Evolutionary conservation across 176 grass and related monocot species (phyloP), one percentile per base, ranked within the genome.

Genomic region (Oropetium thomaeum): DNA sequence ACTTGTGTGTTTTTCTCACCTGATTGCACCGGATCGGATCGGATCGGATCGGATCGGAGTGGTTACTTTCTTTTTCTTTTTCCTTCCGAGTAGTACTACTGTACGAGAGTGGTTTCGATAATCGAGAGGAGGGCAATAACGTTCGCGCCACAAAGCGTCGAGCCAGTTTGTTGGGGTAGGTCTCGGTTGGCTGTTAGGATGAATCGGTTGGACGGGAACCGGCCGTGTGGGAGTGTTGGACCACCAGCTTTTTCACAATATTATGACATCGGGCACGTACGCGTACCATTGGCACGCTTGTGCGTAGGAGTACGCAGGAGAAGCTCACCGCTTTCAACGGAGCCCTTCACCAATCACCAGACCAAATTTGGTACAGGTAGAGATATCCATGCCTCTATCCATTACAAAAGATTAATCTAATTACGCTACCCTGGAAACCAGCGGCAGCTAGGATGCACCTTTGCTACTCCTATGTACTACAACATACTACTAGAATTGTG

Each of bases 131-230:
- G 34, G 27, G 19, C 14, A 64, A 64, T 84, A 84, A 71, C 48
- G 72, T 3, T 8, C 28, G 15, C 40, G 43, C 60, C 19, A 62
- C 31, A 82, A 87, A 77, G 63, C 70, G 33, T 62, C 3, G 26
- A 44, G 16, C 10, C 20, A 52, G 63, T 51, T 75, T 20, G 84
- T 65, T 76, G 71, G 63, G 79, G 84, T 33, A 64, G 79, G 71
- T 81, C 41, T 59, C 71, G 23, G 70, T 34, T 76, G 63, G 55
- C 25, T 31, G 70, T 69, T 82, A 27, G 61, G 58, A 25, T 66
- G 58, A 45, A 8, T 67, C 12, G 39, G 31, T 67, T 81, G 45
- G 9, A 32, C 65, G 26, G 70, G 61, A 67, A 3, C 61, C 40
- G 35, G 15, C 5, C 15, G 52, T 33, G 48, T n/a, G 47, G 35